Base-by-base conservation (phyloP, 1,139 yeast species). In the Suhomyces bribrorum region DNA sequence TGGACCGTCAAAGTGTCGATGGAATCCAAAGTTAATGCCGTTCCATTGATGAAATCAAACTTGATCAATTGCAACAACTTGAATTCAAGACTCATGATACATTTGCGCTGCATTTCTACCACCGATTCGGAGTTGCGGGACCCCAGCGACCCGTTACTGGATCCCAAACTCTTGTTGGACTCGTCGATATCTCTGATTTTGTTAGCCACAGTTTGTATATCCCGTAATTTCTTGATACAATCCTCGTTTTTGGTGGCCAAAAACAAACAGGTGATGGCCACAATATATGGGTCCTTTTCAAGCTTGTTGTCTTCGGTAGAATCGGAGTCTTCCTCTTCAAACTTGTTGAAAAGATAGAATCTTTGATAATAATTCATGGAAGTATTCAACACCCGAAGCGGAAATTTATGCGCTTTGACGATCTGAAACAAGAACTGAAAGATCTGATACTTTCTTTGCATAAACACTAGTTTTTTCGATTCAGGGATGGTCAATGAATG, bases 221-320 rank as follows among this genome's bases (percentile, higher is more conserved):
- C 92, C 43, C 80, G 70, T 13, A 85, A 63, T 52, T 86, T 85
- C 60, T 90, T 90, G 28, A 90, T 83, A 29, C 95, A 89, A 56
- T 90, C 97, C 55, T 88, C 96, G 50, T 83, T 81, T 59, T 92
- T 90, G 31, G 85, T 73, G 3, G 97, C 87, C 25, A 89, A 73
- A 44, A 88, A 78, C n/a, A 92, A 56, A 43, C 94, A 78, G 5
- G 95, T 77, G 5, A 85, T 62, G 0, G 87, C 89, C 15, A 85
- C 77, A 30, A 83, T 83, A 50, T 53, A 65, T 5, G 75, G 74
- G 46, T 69, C 74, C 31, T 56, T 58, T 29, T 66, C 72, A 3
- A 40, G 34, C 23, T 25, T 31, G 24, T 41, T 40, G 11, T 48
- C 47, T 18, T 46, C 50, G 7, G 36, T 38, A 7, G 32, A 18